Percentiles rank a stretch among this genome's conserved stretches.
Evolutionary conservation across 768 basidiomycete genomes (phyloP).

Genomic region (Trametes coccinea): DNA sequence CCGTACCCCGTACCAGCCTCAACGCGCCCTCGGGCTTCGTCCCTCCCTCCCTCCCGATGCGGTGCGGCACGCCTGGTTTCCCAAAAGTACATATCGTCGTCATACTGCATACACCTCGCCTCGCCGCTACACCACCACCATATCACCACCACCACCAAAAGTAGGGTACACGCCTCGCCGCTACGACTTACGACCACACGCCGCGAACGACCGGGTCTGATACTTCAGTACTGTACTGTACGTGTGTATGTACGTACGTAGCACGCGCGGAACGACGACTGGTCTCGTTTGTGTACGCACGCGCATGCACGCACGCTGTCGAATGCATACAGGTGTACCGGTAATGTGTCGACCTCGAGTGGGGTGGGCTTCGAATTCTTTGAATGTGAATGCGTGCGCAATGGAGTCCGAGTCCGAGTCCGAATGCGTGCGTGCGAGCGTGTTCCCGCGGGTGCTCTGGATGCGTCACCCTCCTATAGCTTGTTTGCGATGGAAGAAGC

Average conservation of each 20-base stretch:
- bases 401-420: too few relatives aligned
- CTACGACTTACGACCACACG: not conserved
- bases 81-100: not conserved
- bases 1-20: not conserved
- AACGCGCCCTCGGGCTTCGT: not conserved
- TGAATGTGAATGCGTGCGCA: too few relatives aligned
- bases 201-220: not conserved
- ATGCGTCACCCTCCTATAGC: too few relatives aligned
- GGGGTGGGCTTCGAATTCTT: too few relatives aligned
- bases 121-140: not conserved
- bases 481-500: too few relatives aligned
- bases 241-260: not conserved
- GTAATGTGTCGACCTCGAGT: too few relatives aligned
- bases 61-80: not conserved
- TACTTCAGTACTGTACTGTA: not conserved
- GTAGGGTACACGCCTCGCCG: conserved; percentile 1
- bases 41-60: not conserved
- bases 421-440: too few relatives aligned
- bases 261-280: too few relatives aligned
- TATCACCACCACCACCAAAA: not conserved
- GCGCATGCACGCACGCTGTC: too few relatives aligned
- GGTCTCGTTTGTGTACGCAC: too few relatives aligned
- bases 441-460: too few relatives aligned
- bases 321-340: too few relatives aligned
- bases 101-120: not conserved